These are phyloP conservation scores for Clavariopsis aquatica DNA, from an alignment of 495 filamentous ascomycete genomes.

Conservation along the genomic window DNA sequence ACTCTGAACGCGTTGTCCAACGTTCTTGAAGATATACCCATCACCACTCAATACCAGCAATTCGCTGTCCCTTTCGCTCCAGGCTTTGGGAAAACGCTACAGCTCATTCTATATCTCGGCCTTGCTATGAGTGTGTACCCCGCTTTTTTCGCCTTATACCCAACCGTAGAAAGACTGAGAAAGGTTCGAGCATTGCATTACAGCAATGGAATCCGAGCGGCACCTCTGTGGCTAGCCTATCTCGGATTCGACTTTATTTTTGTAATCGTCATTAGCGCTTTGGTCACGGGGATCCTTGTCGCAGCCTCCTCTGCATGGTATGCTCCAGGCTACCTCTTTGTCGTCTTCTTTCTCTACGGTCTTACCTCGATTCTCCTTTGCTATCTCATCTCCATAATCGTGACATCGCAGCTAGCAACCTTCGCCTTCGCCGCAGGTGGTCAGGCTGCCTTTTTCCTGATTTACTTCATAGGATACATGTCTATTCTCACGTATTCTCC, in stretches of 20 bases:
- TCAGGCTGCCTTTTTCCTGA: conserved; percentile 50
- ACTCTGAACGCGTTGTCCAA: conserved; percentile 73
- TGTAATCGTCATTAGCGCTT: conserved; percentile 62
- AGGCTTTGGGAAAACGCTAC: conserved; percentile 67
- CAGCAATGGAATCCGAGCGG: conserved; percentile 59
- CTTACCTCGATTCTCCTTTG: conserved; percentile 68
- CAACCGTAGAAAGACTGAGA: conserved; percentile 72
- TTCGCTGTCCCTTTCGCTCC: conserved; percentile 72
- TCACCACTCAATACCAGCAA: conserved; percentile 63
- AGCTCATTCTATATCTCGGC: conserved; percentile 76
- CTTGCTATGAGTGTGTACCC: conserved; percentile 75
- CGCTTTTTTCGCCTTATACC: conserved; percentile 83
- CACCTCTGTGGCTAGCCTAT: conserved; percentile 78
- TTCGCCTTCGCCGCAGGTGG: conserved; percentile 75
- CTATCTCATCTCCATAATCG: conserved; percentile 73
- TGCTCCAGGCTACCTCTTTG: conserved; percentile 72
- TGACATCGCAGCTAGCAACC: conserved; percentile 67
- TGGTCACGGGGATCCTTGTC: conserved; percentile 64
- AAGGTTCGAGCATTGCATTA: conserved; percentile 83
- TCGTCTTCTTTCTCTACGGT: conserved; percentile 75
- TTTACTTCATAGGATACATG: conserved; percentile 54
- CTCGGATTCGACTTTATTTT: conserved; percentile 74
- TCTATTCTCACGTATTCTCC: conserved; percentile 69
- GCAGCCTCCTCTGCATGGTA: conserved; percentile 67
- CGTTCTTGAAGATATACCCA: conserved; percentile 63